A percentile compares a stretch with the other conserved stretches of the same genome.
Conservation (phyloP, 805 yeast species). For the Candida odintsovae region DNA sequence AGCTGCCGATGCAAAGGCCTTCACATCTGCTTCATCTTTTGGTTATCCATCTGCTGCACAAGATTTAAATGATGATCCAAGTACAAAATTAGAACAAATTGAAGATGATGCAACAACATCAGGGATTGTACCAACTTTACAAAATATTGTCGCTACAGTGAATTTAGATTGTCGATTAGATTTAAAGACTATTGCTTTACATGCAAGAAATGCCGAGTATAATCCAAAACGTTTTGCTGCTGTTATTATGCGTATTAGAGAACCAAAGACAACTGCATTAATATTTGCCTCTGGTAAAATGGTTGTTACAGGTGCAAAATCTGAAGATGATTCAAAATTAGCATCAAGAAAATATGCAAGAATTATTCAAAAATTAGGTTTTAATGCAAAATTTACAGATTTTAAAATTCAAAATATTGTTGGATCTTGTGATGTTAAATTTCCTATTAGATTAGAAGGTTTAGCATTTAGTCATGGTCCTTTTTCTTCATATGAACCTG, state of each 20-base stretch:
- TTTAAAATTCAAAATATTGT: slow-evolving; percentile 98
- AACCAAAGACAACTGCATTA: slow-evolving; percentile 96
- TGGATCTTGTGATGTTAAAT: slow-evolving; percentile 97
- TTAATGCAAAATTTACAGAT: slow-evolving; percentile 96
- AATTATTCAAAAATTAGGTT: slow-evolving; percentile 95
- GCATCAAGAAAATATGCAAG: slow-evolving; percentile 98
- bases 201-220: slow-evolving; percentile 98
- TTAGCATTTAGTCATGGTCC: slow-evolving; percentile 97
- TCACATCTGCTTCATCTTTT: slow-evolving; percentile 22
- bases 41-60: slow-evolving; percentile 25
- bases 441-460: slow-evolving; percentile 96
- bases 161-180: slow-evolving; percentile 94
- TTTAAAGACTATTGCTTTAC: slow-evolving; percentile 93
- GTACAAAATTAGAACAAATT: slow-evolving; percentile 5
- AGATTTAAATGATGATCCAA: slow-evolving; percentile 20
- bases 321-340: slow-evolving; percentile 96
- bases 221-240: slow-evolving; percentile 99
- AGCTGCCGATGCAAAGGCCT: slow-evolving; percentile 24
- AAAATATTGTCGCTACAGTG: slow-evolving; percentile 96
- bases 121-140: slow-evolving; percentile 91
- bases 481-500: slow-evolving; percentile 98
- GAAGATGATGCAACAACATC: slow-evolving; percentile 72
- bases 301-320: slow-evolving; percentile 99
- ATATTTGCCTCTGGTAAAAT: slow-evolving; percentile 98
- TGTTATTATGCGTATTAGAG: slow-evolving; percentile 98